A percentile compares a stretch with the other conserved stretches of the same genome.
These are phyloP conservation scores for Epichloe brachyelytri DNA, from an alignment of 2,329 filamentous ascomycete species.

Conservation along the genomic window DNA sequence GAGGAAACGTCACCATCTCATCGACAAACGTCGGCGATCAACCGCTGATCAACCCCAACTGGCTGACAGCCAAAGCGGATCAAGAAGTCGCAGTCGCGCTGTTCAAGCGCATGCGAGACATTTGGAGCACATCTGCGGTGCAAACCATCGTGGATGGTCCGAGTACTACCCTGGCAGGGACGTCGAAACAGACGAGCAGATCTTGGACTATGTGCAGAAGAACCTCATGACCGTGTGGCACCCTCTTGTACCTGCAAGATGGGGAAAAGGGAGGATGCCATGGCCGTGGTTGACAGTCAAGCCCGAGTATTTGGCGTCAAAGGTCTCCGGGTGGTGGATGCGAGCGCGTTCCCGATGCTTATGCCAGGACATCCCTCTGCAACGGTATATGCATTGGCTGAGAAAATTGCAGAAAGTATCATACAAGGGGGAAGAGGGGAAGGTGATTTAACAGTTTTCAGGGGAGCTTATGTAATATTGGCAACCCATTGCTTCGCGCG, in stretches of 20 bases:
- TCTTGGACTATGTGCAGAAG: constrained; percentile 21
- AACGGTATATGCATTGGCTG: constrained; percentile 14
- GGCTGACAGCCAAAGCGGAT: constrained; percentile 28
- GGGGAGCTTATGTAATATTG: too few species aligned
- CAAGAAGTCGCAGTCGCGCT: constrained; percentile 28
- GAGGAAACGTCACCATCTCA: constrained; percentile 28
- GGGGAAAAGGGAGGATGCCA: constrained; percentile 29
- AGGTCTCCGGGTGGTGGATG: constrained; percentile 11
- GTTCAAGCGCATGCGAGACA: constrained; percentile 26
- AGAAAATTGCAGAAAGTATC: constrained; percentile 14
- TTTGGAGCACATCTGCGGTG: constrained; percentile 18
- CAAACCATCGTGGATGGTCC: constrained; percentile 18
- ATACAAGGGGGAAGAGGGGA: not conserved
- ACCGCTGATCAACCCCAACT: constrained; percentile 33
- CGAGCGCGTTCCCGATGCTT: constrained; percentile 30
- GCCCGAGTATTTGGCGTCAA: too few species aligned
- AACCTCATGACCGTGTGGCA: constrained; percentile 14
- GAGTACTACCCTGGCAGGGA: constrained; percentile 24
- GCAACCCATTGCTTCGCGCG: too few species aligned
- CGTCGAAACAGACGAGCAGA: constrained; percentile 27
- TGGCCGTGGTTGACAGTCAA: constrained; percentile 40
- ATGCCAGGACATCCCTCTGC: constrained; percentile 11
- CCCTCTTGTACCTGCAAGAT: constrained; percentile 19
- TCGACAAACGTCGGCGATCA: constrained; percentile 18
- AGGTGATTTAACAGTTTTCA: not conserved